Base-by-base conservation (phyloP, 1,284 basidiomycete genomes). In the Albatrellus sp. region DNA sequence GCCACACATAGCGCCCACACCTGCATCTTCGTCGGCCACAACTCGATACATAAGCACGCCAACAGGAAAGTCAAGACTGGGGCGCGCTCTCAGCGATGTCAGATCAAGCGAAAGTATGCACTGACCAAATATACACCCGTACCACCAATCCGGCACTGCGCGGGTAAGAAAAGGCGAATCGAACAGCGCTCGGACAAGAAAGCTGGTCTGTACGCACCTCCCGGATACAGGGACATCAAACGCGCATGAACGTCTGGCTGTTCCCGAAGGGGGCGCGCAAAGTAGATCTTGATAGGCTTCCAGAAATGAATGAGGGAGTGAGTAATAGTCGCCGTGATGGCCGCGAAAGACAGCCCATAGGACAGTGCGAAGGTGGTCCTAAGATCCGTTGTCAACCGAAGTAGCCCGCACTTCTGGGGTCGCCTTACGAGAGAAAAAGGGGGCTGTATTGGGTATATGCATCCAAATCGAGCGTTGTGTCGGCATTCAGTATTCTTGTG, bases 221-320 rank as follows among this genome's bases (percentile, higher is more conserved):
- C 76, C 0, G 69, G 70, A 62, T 90, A 90, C 32, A 65, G 63
- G 13, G 73, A 65, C 87, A 91, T 91, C 34, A 90, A 68, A n/a
- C 70, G 66, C 10, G 75, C 75, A 60, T 92, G 89, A n/a, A 92
- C 75, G 59, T 92, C 89, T 10, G 85, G 80, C 53, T 83, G 80
- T 55, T 89, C 84, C 9, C 69, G 62, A 44, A 80, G 59, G 33
- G 75, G 72, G 32, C 72, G 66, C 19, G 80, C 61, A 20, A 77
- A 71, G 42, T 77, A 73, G 24, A 66, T 58, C 64, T 74, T 75
- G 46, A 91, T 81, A 37, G 78, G 74, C 49, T 76, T 77, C 49
- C 83, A 80, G 61, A 90, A 86, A 57, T 86, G 79, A n/a, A 91
- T 69, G 13, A 73, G 62, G 1, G 83, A 80, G 64, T 89, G 83